phyloP scores from a whole-genome alignment of 2,329 filamentous ascomycete genomes.

The Domatiomyces globalis region DNA sequence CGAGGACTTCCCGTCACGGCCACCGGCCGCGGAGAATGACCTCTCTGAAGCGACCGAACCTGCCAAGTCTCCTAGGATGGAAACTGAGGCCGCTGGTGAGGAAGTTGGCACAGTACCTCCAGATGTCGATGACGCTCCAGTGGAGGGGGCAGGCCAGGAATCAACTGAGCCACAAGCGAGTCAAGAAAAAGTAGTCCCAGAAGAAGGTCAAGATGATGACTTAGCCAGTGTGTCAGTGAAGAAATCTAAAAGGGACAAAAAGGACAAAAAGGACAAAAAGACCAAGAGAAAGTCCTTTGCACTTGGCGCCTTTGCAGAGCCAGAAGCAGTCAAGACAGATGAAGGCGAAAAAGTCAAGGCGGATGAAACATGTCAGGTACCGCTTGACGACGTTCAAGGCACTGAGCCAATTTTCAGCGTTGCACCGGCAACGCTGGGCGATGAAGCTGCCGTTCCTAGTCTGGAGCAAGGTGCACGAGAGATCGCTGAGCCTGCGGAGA shows the following conservation, averaged over 20 bases:
- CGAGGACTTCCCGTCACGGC: not conserved
- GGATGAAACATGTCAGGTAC: constrained; percentile 22
- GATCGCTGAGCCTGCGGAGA: not conserved
- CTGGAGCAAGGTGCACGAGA: not conserved
- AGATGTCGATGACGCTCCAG: not conserved
- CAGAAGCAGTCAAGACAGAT: not conserved
- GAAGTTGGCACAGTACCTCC: not conserved
- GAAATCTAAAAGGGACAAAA: not conserved
- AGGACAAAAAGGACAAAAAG: constrained; percentile 3
- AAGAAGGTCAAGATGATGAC: not conserved
- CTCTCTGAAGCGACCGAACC: not conserved
- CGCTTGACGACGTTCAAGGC: constrained; percentile 5
- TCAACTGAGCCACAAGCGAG: not conserved
- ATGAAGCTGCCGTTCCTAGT: not conserved
- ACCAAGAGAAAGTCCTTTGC: constrained; percentile 8
- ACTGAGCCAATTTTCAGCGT: not conserved
- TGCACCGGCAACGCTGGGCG: not conserved
- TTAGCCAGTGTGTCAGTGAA: not conserved
- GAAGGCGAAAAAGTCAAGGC: constrained; percentile 11
- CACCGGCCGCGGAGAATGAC: not conserved
- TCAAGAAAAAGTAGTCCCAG: constrained; percentile 1
- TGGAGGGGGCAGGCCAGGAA: too few relatives aligned
- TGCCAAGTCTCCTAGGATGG: not conserved
- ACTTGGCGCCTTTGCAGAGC: not conserved
- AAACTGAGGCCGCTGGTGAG: not conserved